phyloP scores from a whole-genome alignment of 345 rosid species.

The Psidium guajava region DNA sequence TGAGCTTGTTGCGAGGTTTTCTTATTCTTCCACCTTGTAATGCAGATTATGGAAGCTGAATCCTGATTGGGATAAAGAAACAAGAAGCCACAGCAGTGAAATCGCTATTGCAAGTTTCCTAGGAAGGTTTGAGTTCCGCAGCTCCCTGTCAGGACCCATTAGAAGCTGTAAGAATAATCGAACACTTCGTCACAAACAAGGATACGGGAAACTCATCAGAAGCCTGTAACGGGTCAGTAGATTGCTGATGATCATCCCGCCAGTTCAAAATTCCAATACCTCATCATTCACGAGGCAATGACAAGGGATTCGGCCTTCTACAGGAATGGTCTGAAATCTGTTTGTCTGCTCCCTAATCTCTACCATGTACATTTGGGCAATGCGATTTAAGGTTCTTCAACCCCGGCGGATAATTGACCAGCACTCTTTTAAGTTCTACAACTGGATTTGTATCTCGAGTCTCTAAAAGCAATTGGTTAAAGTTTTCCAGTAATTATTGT shows the following conservation, averaged over 20 bases:
- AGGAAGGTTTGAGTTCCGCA: slow-evolving; percentile 81
- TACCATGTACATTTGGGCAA: too few relatives aligned
- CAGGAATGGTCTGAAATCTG: not conserved
- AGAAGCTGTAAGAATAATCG: slow-evolving; percentile 53
- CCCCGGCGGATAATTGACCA: not conserved
- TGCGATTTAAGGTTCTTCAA: not conserved
- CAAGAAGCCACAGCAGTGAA: slow-evolving; percentile 34
- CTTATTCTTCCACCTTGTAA: not conserved
- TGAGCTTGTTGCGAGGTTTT: not conserved
- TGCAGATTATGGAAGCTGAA: slow-evolving; percentile 70
- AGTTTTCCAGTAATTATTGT: not conserved
- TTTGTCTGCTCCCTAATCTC: not conserved
- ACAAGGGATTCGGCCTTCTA: not conserved
- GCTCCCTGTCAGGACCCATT: slow-evolving; percentile 50
- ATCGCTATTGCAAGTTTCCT: slow-evolving; percentile 45
- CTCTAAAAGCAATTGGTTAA: not conserved
- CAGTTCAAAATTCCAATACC: not conserved
- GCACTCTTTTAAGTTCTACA: not conserved
- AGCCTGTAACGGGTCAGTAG: slow-evolving; percentile 18
- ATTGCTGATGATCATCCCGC: slow-evolving; percentile 11
- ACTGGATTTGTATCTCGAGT: not conserved
- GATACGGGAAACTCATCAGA: slow-evolving; percentile 19
- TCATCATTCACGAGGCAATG: not conserved
- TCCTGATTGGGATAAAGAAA: slow-evolving; percentile 48
- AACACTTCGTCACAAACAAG: slow-evolving; percentile 41